Percentiles rank a stretch among this genome's conserved stretches.
These are phyloP conservation scores for Brassica cretica DNA, from an alignment of 345 rosid genomes.

Conservation along the genomic window DNA sequence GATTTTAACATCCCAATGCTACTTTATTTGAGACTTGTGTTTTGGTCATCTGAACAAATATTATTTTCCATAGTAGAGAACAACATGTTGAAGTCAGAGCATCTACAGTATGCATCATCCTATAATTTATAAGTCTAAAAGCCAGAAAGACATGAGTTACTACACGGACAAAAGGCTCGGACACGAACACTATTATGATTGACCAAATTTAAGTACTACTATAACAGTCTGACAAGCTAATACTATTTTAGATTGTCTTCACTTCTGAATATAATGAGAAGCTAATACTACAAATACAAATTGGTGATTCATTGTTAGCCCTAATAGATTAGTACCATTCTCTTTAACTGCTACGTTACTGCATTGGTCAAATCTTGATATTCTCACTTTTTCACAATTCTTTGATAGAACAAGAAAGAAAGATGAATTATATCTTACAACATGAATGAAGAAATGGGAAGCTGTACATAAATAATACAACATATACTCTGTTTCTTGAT, in stretches of 20 bases:
- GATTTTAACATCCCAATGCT: too few relatives aligned
- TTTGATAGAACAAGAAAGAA: conserved; percentile 18
- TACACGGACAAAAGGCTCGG: not conserved
- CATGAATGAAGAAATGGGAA: conserved; percentile 40
- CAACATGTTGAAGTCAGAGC: too few relatives aligned
- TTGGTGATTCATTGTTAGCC: not conserved
- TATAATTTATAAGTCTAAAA: not conserved
- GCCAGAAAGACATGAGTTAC: not conserved
- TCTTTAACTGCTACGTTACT: not conserved
- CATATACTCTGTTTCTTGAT: conserved; percentile 19
- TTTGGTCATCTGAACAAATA: too few relatives aligned
- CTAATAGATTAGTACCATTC: not conserved
- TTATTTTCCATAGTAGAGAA: too few relatives aligned
- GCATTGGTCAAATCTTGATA: not conserved
- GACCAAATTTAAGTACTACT: not conserved
- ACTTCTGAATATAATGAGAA: not conserved
- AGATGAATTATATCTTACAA: conserved; percentile 33
- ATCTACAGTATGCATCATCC: too few relatives aligned
- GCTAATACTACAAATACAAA: not conserved
- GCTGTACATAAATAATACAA: conserved; percentile 38
- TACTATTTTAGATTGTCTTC: not conserved
- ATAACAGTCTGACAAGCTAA: not conserved
- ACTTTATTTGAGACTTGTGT: too few relatives aligned
- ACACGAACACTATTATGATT: not conserved
- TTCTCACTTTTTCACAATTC: not conserved